Evolutionary conservation across 148 eudicot species (phyloP), one percentile per base, ranked within the genome.

Genomic region (Vaccinium macrocarpon): DNA sequence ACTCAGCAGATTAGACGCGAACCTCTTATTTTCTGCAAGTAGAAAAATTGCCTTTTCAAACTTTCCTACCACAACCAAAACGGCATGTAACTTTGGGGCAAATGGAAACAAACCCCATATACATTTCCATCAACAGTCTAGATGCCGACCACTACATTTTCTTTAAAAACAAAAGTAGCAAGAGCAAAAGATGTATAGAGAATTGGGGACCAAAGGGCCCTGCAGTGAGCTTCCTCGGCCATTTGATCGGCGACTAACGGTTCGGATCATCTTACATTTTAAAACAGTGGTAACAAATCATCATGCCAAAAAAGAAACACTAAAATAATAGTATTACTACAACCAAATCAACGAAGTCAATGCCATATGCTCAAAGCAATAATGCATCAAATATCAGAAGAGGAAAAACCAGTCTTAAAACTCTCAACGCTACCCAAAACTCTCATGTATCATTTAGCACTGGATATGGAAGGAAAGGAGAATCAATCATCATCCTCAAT

Each of bases 401-500:
- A 66, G 6, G 46, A 5, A 29, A 48, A 64, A 66, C 59, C 56
- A 66, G 57, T 50, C 56, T 81, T 12, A 2, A 19, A 82, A 35
- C 23, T 29, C 62, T 50, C 74, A 50, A 81, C 61, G 50, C 78
- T 82, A 56, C 14, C 49, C 62, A 82, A 82, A 70, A 81, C 29
- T 68, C 76, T 66, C 55, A 51, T 82, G 6, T 66, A 64, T 64
- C 83, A 81, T 49, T 25, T 25, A 70, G 50, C 32, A 9, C 48
- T 52, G 46, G 14, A 51, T n/a, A 35, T 23, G 62, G 68, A 1
- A 11, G 82, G 29, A 59, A n/a, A 15, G 18, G n/a, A 0, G 9
- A 61, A 66, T 85, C 84, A 87, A 49, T 87, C 89, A 6, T 89
- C 89, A 55, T 89, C 91, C 8, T 87, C 89, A 1, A 92, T 92